These are phyloP conservation scores for Omphalotus olearius DNA, from an alignment of 1,284 basidiomycete species.

Conservation along the genomic window DNA sequence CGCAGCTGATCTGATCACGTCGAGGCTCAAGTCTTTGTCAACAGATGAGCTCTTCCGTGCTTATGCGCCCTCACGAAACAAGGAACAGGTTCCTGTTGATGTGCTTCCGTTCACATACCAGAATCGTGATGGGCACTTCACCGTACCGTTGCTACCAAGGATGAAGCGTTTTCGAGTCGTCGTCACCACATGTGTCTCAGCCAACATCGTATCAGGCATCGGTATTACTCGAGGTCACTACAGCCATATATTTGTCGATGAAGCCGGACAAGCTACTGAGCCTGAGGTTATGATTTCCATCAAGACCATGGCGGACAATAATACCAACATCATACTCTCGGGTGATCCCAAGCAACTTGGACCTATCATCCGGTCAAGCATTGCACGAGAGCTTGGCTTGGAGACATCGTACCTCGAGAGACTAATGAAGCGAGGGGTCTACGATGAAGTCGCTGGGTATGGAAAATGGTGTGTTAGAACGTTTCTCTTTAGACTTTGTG, in stretches of 20 bases:
- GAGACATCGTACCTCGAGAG: slow-evolving; percentile 54
- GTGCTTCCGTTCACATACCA: slow-evolving; percentile 39
- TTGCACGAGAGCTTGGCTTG: slow-evolving; percentile 48
- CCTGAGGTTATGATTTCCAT: slow-evolving; percentile 56
- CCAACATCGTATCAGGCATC: slow-evolving; percentile 49
- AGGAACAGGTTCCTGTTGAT: slow-evolving; percentile 37
- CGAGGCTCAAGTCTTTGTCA: slow-evolving; percentile 39
- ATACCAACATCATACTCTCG: slow-evolving; percentile 53
- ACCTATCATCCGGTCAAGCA: slow-evolving; percentile 50
- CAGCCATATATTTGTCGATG: slow-evolving; percentile 62
- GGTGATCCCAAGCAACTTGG: slow-evolving; percentile 64
- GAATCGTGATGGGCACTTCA: slow-evolving; percentile 38
- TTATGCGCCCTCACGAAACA: slow-evolving; percentile 56
- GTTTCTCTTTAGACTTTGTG: not conserved
- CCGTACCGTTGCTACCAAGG: slow-evolving; percentile 34
- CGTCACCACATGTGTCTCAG: slow-evolving; percentile 59
- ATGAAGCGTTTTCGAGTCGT: slow-evolving; percentile 50
- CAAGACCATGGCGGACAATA: slow-evolving; percentile 45
- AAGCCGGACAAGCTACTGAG: slow-evolving; percentile 64
- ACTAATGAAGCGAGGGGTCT: slow-evolving; percentile 46
- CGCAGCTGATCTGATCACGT: slow-evolving; percentile 34
- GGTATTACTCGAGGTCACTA: slow-evolving; percentile 57
- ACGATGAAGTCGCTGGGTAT: slow-evolving; percentile 33
- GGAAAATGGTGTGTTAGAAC: slow-evolving; percentile 37
- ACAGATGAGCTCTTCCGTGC: slow-evolving; percentile 49